Evolutionary conservation across 768 basidiomycete genomes (phyloP).

Genomic region (Mrakia gelida): DNA sequence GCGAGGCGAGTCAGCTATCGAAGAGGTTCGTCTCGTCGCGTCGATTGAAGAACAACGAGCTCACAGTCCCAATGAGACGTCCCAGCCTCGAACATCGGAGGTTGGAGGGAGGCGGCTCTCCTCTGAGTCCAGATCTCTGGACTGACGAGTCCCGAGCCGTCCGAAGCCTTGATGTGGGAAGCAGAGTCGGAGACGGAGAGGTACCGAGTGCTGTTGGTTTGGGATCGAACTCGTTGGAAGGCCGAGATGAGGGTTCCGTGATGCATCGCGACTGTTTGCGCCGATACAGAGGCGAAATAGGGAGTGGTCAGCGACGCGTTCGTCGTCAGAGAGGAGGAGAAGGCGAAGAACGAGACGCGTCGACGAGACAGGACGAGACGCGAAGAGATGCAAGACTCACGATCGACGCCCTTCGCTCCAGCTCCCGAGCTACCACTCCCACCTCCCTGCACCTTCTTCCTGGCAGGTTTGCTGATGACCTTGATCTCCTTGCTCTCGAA

Average conservation of each 20-base stretch:
- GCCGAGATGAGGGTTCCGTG: constrained; percentile 93
- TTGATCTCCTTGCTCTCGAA: constrained; percentile 95
- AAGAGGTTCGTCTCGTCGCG: background rate
- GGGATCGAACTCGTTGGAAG: constrained; percentile 92
- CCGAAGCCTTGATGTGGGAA: constrained; percentile 87
- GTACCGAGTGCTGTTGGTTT: constrained; percentile 93
- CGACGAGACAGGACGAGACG: too few species aligned
- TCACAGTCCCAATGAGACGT: constrained; percentile 41
- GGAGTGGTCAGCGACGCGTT: background rate
- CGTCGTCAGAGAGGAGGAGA: background rate
- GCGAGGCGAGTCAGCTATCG: background rate
- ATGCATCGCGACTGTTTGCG: constrained; percentile 72
- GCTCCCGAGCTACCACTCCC: constrained; percentile 45
- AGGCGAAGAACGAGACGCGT: too few species aligned
- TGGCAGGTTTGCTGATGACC: constrained; percentile 96
- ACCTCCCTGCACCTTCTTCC: constrained; percentile 59
- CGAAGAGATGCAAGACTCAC: constrained; percentile 52
- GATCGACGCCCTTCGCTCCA: constrained; percentile 84
- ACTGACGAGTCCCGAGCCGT: constrained; percentile 48
- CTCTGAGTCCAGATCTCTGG: constrained; percentile 43
- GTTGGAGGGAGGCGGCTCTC: background rate
- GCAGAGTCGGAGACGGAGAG: constrained; percentile 91
- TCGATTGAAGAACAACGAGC: background rate
- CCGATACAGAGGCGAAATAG: background rate
- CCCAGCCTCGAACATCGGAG: constrained; percentile 43